Base-by-base conservation (phyloP, 352 stramenopile genomes). In the Pythium apleroticum region DNA sequence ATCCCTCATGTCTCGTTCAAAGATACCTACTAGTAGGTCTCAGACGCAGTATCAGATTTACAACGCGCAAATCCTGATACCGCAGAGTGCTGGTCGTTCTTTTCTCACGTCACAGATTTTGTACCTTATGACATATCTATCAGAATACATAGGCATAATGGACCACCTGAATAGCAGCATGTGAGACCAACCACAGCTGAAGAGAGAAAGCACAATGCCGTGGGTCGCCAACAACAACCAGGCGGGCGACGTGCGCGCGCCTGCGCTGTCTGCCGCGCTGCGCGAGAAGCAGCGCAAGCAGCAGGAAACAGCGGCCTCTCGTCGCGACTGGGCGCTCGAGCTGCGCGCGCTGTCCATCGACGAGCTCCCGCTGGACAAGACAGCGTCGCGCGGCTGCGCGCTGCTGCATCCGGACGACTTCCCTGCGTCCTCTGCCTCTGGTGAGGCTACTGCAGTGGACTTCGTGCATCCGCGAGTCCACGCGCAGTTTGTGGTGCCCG, bases 221-320 rank as follows among this genome's bases (percentile, higher is more conserved):
- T 95, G 84, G 86, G 86, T 88, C 50, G 84, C 86, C 22, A 93
- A 84, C 82, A 95, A 93, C 74, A 95, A 95, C 65, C 86, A 85
- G 15, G 84, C 84, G 14, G 84, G 86, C 39, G 79, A 90, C 63
- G 81, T 95, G 66, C 86, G 86, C 65, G 81, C 85, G 59, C 86
- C 86, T 11, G 82, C 82, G 63, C 84, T 90, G 24, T 73, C 81
- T 27, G 74, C 84, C 15, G 81, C 74, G 17, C 60, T 89, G 48
- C 75, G 73, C 43, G 72, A 78, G 49, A 72, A 90, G 60, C 68
- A 86, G 76, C 71, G 86, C 59, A 72, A 75, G 49, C 56, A 70
- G 37, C 54, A 76, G 30, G 57, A 66, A 24, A 31, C 43, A n/a
- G 66, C 54, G 11, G 46, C 56, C 17, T 30, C 35, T 12, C 49